Conservation (phyloP, 768 basidiomycete genomes). For the Lentinula detonsa region DNA sequence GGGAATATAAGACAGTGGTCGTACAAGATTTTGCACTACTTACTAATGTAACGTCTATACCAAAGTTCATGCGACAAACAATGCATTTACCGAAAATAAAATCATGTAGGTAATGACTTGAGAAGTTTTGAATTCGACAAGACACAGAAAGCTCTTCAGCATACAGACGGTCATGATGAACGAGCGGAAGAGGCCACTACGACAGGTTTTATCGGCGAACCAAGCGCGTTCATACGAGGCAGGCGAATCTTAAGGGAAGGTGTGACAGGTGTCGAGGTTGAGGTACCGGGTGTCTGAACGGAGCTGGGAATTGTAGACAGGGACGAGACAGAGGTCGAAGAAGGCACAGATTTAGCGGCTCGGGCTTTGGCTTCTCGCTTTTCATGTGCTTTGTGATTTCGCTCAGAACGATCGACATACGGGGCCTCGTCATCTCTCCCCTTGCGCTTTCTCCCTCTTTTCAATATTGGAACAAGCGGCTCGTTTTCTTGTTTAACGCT, state of each 20-base stretch:
- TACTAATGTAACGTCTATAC: constrained; percentile 1
- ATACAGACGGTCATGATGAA: neutral
- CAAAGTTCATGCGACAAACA: neutral
- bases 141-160: neutral
- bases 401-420: constrained; percentile 6
- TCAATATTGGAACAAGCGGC: constrained; percentile 9
- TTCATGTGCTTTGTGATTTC: constrained; percentile 12
- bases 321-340: constrained; percentile 18
- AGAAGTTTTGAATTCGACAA: neutral
- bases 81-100: neutral
- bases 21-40: neutral
- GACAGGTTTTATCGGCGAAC: constrained; percentile 6
- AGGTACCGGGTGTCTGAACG: neutral
- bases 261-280: constrained; percentile 13
- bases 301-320: constrained; percentile 4
- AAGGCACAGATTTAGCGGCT: constrained; percentile 15
- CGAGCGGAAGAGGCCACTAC: neutral
- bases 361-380: constrained; percentile 14
- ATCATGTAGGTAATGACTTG: neutral
- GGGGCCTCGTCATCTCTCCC: constrained; percentile 34
- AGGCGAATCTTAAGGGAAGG: constrained; percentile 54
- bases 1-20: no score
- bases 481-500: constrained; percentile 15
- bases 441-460: constrained; percentile 25
- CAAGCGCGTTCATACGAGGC: constrained; percentile 35